Evolutionary conservation across 2,329 filamentous ascomycete species (phyloP).

Genomic region (Colletotrichum musae): DNA sequence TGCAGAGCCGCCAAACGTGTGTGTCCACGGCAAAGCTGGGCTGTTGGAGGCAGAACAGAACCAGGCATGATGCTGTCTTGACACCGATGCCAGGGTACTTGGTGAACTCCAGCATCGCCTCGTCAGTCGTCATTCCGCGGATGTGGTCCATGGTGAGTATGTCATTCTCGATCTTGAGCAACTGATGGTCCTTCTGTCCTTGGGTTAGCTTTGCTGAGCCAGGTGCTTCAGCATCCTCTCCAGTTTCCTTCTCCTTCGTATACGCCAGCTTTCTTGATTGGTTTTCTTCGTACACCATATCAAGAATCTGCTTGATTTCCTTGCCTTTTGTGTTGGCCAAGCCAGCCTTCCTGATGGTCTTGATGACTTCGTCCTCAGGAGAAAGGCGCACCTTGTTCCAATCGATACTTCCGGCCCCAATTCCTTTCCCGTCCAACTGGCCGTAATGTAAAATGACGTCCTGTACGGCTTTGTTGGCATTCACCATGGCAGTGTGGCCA

Average conservation of each 20-base stretch:
- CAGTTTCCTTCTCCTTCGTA: constrained; percentile 56
- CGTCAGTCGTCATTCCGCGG: constrained; percentile 58
- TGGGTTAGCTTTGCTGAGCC: constrained; percentile 56
- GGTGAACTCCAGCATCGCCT: constrained; percentile 66
- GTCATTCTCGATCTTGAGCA: constrained; percentile 68
- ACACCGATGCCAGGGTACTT: constrained; percentile 68
- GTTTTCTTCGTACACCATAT: constrained; percentile 80
- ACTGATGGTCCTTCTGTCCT: constrained; percentile 69
- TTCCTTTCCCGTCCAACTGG: constrained; percentile 68
- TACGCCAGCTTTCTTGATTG: constrained; percentile 61
- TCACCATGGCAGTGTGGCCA: constrained; percentile 63
- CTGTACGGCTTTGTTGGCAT: constrained; percentile 75
- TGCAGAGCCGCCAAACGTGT: constrained; percentile 67
- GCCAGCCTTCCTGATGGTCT: constrained; percentile 80
- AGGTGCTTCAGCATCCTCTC: constrained; percentile 59
- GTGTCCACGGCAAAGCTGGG: constrained; percentile 72
- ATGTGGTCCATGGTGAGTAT: constrained; percentile 71
- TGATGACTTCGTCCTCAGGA: constrained; percentile 71
- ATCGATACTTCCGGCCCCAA: constrained; percentile 80
- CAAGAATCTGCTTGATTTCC: constrained; percentile 80
- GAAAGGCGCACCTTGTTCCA: constrained; percentile 80
- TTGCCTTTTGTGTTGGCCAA: constrained; percentile 79
- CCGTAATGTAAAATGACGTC: constrained; percentile 77
- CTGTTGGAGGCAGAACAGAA: constrained; percentile 68
- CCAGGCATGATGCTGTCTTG: constrained; percentile 70